These are phyloP conservation scores for Zarea fungicola DNA, from an alignment of 2,329 filamentous ascomycete genomes.

Conservation along the genomic window DNA sequence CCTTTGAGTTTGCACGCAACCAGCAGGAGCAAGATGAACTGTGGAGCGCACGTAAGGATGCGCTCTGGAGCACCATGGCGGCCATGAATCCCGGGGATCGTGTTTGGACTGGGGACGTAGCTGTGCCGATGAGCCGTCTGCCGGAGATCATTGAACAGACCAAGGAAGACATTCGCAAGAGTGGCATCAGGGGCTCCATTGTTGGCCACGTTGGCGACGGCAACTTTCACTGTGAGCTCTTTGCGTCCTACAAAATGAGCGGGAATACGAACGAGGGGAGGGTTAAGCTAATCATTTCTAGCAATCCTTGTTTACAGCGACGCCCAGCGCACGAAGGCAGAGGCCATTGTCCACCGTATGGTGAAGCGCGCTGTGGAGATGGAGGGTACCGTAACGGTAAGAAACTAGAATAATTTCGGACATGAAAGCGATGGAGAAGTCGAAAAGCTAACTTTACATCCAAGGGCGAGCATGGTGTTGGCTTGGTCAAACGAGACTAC, in stretches of 20 bases:
- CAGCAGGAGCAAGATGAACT: slow-evolving; percentile 68
- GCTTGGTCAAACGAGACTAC: slow-evolving; percentile 80
- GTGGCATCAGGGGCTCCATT: slow-evolving; percentile 43
- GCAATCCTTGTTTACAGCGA: slow-evolving; percentile 58
- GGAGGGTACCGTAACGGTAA: slow-evolving; percentile 73
- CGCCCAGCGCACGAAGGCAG: slow-evolving; percentile 60
- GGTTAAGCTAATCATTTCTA: slow-evolving; percentile 24
- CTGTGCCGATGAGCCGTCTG: slow-evolving; percentile 70
- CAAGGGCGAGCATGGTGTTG: slow-evolving; percentile 80
- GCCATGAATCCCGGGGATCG: slow-evolving; percentile 59
- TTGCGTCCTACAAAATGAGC: slow-evolving; percentile 16
- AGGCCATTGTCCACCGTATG: slow-evolving; percentile 74
- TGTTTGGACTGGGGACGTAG: slow-evolving; percentile 83
- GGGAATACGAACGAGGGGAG: slow-evolving; percentile 9
- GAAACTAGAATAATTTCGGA: slow-evolving; percentile 16
- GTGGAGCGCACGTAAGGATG: slow-evolving; percentile 80
- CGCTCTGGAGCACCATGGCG: slow-evolving; percentile 74
- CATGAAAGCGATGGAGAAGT: not conserved
- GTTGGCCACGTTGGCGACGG: slow-evolving; percentile 73
- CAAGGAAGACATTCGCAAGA: slow-evolving; percentile 38
- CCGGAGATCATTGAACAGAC: slow-evolving; percentile 75
- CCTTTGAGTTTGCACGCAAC: slow-evolving; percentile 72
- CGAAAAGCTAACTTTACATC: slow-evolving; percentile 10
- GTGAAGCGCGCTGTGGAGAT: slow-evolving; percentile 79
- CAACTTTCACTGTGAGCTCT: slow-evolving; percentile 62